Evolutionary conservation across 352 stramenopile genomes (phyloP).

Genomic region (Phytophthora podocarpi): DNA sequence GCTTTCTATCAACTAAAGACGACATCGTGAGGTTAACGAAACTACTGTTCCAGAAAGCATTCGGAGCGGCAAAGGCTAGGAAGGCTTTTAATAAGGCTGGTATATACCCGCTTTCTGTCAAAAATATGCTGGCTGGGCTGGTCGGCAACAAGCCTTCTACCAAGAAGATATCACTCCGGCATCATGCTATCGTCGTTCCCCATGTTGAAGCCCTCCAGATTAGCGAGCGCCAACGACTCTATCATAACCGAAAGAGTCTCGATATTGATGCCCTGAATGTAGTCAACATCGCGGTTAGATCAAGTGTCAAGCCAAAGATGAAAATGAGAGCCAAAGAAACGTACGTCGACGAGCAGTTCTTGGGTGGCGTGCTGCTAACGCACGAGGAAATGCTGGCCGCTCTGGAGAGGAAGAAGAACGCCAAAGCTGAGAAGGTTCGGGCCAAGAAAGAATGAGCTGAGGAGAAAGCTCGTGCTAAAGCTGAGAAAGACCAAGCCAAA

Average conservation of each 20-base stretch:
- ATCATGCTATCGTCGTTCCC: neutral
- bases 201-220: neutral
- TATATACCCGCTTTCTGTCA: neutral
- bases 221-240: neutral
- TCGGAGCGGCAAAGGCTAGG: neutral
- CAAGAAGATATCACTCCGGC: neutral
- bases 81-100: neutral
- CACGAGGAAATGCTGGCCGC: neutral
- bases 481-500: too few species aligned
- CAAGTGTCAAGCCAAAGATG: neutral
- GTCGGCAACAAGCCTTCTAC: conserved; percentile 5
- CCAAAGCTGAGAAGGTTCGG: too few species aligned
- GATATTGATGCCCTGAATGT: conserved; percentile 4
- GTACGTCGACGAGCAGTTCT: conserved; percentile 5
- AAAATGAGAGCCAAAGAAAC: neutral
- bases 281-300: neutral
- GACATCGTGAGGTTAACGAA: neutral
- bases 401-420: too few species aligned
- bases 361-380: conserved; percentile 1
- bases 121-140: neutral
- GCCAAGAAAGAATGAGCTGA: too few species aligned
- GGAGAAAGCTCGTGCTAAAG: too few species aligned
- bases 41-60: neutral
- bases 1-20: too few species aligned
- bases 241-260: neutral